Evolutionary conservation across 306 rosid genomes (phyloP), one percentile per base, ranked within the genome.

Genomic region (Cicer judaicum): DNA sequence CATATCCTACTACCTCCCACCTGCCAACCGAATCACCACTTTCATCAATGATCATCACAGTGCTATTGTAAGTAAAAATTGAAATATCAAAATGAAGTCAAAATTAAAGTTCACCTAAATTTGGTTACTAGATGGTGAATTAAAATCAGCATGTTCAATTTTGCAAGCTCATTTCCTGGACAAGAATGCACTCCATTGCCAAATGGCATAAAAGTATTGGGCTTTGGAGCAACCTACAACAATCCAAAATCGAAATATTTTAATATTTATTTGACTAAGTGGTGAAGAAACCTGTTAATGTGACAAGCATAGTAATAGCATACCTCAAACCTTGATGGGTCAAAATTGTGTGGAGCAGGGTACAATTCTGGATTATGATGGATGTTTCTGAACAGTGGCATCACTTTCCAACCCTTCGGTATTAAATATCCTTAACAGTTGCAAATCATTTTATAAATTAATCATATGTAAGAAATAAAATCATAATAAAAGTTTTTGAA

Each of bases 361-460:
- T 88, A 90, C 64, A 88, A 82, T 63, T 93, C 89, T 67, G 92
- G 90, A 81, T 83, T 89, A 61, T 93, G 96, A 83, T 93, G 98
- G 86, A 93, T 91, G 78, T 84, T 93, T 85, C 98, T 83, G 78
- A 93, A 93, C 50, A 93, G 81, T 64, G 98, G 98, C 98, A 93
- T 83, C n/a, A 89, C 98, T 78, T 93, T 93, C 98, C 98, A 93
- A 44, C 98, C 98, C 80, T 93, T 93, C 21, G 98, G 98, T 49
- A 93, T 93, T 29, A 91, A 85, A 82, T 84, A 93, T 44, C 98
- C 97, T 93, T 7, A 24, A 85, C 54, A 60, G 47, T 63, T 39
- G 3, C 52, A 24, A 24, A 83, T 68, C 69, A 68, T 24, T 71
- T 43, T 67, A 66, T 71, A 73, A 71, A 69, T 10, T 60, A 60